Evolutionary conservation across 805 yeast genomes (phyloP), one percentile per base, ranked within the genome.

Genomic region (Cyberlindnera amylophila): DNA sequence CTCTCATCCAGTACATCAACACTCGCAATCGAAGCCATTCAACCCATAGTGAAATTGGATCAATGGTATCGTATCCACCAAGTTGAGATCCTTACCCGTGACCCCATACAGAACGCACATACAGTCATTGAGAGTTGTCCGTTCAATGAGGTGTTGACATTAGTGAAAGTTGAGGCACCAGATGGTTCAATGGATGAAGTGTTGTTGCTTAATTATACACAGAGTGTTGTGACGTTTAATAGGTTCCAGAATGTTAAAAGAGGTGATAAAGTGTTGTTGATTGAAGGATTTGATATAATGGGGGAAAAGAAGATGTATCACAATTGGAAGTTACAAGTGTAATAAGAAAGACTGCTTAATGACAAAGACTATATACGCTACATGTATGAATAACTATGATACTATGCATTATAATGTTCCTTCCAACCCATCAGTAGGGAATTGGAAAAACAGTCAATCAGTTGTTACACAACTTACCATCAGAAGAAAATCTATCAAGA

Each of bases 381-480:
- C 12, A 33, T 33, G 36, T n/a, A 33, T 27, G 30, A 8, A 12
- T 27, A 27, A 13, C 13, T 12, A 12, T 13, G 13, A 27, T 13
- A 27, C 5, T 27, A 27, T 21, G 24, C 24, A 21, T 21, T 21
- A 21, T 21, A 21, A 12, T 10, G 29, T 24, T 34, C 12, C 29
- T 16, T n/a, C n/a, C n/a, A n/a, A n/a, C n/a, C n/a, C n/a, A n/a
- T n/a, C n/a, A n/a, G n/a, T n/a, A n/a, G n/a, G n/a, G n/a, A n/a
- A n/a, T n/a, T n/a, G n/a, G n/a, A n/a, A n/a, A n/a, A n/a, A n/a
- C n/a, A 21, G 12, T 11, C 23, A 11, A 8, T 33, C 51, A 78
- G 59, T 80, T 81, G 45, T 69, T 71, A 19, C 49, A 60, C 84
- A 32, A 77, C 51, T 69, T 68, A 28, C 74, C 73, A n/a, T 71